Evolutionary conservation across 106 monocot genomes (phyloP), one percentile per base, ranked within the genome.

Genomic region (Agapanthus africanus): DNA sequence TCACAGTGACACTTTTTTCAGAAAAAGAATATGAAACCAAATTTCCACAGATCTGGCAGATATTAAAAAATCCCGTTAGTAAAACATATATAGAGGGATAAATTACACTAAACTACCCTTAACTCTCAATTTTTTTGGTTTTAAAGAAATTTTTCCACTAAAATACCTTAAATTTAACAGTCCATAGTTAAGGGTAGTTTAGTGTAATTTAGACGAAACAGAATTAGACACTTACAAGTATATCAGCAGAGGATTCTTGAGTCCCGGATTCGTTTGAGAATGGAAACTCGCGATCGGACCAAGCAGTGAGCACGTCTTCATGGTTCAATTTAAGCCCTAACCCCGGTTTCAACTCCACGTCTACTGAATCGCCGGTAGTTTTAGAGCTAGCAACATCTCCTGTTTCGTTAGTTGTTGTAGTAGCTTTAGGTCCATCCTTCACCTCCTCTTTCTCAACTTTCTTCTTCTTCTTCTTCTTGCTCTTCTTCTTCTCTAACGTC

Each of bases 261-360:
- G 77, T 69, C 33, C 76, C 83, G 3, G 54, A 30, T 23, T 69
- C 71, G 21, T 75, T 82, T 18, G 80, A 76, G 71, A 85, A 91
- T 0, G 88, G 80, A 49, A 68, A 68, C 21, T 82, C 81, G 1
- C 80, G 79, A 0, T 69, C 80, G 18, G 81, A 79, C 94, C 94
- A 95, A 6, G 76, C 83, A 49, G 77, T 81, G 27, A 91, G 46
- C 15, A 95, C 70, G 19, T 67, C 79, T 5, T 85, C 81, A 68
- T 77, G 79, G 71, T 88, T 82, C 68, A 95, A 67, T 40, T 85
- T 88, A 28, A 95, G 78, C 11, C 77, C 72, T 66, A 95, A 66
- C 13, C 65, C 68, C 25, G 67, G 39, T 77, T 76, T 87, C 77
- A 70, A 26, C 2, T 33, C 50, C 4, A 25, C 71, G 28, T 38